phyloP scores from a whole-genome alignment of 805 yeast genomes.

The Osmozyma mogii region DNA sequence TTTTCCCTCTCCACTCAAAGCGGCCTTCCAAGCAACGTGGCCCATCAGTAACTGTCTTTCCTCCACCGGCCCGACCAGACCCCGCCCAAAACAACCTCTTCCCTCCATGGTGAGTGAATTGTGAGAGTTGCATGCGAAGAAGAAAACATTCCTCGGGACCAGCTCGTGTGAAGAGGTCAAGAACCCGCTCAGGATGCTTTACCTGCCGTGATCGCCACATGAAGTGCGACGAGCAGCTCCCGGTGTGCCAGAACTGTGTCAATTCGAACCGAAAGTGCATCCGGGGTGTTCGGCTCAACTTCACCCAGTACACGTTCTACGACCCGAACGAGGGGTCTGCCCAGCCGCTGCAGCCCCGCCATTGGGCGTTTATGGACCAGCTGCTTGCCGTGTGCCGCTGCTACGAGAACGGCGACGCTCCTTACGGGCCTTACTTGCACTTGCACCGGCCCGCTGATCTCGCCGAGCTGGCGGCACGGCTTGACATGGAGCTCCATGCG shows the following conservation, averaged over 20 bases:
- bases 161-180: slow-evolving; percentile 24
- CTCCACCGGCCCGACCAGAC: too few species aligned
- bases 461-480: slow-evolving; percentile 11
- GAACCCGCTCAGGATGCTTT: slow-evolving; percentile 46
- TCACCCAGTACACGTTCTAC: slow-evolving; percentile 33
- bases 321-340: slow-evolving; percentile 17
- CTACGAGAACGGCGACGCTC: slow-evolving; percentile 25
- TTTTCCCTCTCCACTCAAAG: too few species aligned
- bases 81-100: too few species aligned
- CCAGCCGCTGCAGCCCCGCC: background rate
- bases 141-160: too few species aligned
- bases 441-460: slow-evolving; percentile 25
- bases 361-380: slow-evolving; percentile 29
- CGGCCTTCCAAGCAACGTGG: too few species aligned
- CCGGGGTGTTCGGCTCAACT: slow-evolving; percentile 39
- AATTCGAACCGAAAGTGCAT: slow-evolving; percentile 42
- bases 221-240: slow-evolving; percentile 60
- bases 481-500: slow-evolving; percentile 1
- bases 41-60: too few species aligned
- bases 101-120: too few species aligned
- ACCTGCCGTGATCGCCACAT: slow-evolving; percentile 61
- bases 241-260: slow-evolving; percentile 51
- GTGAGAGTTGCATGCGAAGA: too few species aligned
- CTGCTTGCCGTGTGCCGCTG: slow-evolving; percentile 35
- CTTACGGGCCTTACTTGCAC: slow-evolving; percentile 25